Evolutionary conservation across 148 eudicot genomes (phyloP).

Genomic region (Nyssa sinensis): DNA sequence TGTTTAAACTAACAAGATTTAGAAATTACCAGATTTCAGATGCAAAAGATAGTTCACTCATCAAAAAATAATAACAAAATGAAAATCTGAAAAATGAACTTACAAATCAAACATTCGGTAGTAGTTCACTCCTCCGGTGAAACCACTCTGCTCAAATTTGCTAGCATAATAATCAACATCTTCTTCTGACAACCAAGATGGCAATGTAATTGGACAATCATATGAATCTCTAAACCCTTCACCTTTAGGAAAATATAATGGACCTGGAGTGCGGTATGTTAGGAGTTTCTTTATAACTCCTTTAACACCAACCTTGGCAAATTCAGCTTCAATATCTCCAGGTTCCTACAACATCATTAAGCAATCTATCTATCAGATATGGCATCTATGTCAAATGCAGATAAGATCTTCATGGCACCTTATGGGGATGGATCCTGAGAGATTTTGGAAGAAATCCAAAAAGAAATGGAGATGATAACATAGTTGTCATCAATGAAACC

Average conservation of each 20-base stretch:
- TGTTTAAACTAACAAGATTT: no score
- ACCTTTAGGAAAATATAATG: constrained; percentile 22
- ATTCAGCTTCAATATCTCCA: constrained; percentile 31
- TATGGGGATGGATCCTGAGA: no score
- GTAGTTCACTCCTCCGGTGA: constrained; percentile 38
- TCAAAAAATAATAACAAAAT: no score
- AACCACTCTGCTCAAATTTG: constrained; percentile 32
- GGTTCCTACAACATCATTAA: constrained; percentile 22
- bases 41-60: no score
- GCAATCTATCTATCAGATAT: no score
- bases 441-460: no score
- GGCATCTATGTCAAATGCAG: no score
- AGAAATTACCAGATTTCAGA: neutral
- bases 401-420: no score
- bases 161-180: constrained; percentile 28
- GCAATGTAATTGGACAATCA: constrained; percentile 16
- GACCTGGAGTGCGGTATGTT: constrained; percentile 17
- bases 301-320: constrained; percentile 20
- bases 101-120: constrained; percentile 20
- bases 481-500: no score
- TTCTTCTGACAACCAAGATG: constrained; percentile 31
- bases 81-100: neutral
- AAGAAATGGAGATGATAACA: no score
- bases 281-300: constrained; percentile 25
- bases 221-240: constrained; percentile 21